A percentile compares a stretch with the other conserved stretches of the same genome.
These are phyloP conservation scores for Chlorociboria aeruginascens DNA, from an alignment of 495 filamentous ascomycete genomes.

Conservation along the genomic window DNA sequence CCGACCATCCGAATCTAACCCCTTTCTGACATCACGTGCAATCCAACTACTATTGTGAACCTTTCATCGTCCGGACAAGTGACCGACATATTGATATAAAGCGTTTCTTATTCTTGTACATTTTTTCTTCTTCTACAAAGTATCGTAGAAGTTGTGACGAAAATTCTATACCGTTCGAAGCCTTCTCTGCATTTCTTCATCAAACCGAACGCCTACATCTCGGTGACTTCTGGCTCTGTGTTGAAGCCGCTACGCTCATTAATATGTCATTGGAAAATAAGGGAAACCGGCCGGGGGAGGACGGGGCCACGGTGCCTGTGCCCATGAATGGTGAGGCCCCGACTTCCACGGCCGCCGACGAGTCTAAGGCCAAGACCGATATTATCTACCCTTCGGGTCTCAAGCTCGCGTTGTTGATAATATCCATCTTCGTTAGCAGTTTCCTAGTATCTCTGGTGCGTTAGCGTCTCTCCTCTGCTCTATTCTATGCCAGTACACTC, in stretches of 20 bases:
- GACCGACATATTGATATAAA: neutral
- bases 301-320: neutral
- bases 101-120: neutral
- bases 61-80: neutral
- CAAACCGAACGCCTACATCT: neutral
- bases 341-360: neutral
- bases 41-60: neutral
- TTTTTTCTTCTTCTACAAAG: neutral
- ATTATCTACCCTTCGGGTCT: conserved; percentile 5
- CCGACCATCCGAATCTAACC: conserved; percentile 1
- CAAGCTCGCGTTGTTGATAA: conserved; percentile 5
- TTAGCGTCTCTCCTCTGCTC: neutral
- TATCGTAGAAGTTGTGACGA: neutral
- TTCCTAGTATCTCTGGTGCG: conserved; percentile 4
- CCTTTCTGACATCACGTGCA: conserved; percentile 1
- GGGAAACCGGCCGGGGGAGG: neutral
- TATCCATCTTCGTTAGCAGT: conserved; percentile 2
- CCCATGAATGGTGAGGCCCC: neutral
- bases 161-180: neutral
- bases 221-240: neutral
- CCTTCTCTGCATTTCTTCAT: neutral
- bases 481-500: neutral
- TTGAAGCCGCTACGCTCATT: neutral
- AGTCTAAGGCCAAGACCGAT: conserved; percentile 1
- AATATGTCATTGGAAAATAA: conserved; percentile 1